phyloP scores from a whole-genome alignment of 306 rosid genomes.

The Fragaria ananassa region DNA sequence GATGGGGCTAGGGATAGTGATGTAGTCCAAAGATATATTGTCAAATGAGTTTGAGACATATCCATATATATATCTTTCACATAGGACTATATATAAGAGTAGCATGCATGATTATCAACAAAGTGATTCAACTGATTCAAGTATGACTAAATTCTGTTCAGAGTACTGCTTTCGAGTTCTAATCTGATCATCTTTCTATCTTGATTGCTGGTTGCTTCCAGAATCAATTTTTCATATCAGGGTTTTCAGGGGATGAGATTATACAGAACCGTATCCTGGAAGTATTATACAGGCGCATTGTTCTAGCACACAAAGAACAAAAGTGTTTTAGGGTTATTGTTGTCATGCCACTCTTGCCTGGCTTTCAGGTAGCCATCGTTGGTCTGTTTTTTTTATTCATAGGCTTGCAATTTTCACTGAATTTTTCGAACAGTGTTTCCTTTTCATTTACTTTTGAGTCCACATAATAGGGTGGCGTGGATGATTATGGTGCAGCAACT shows the following conservation, averaged over 20 bases:
- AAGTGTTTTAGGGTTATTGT: slow-evolving; percentile 41
- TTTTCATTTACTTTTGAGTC: background rate
- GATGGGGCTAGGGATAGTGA: background rate
- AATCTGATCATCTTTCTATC: background rate
- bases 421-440: background rate
- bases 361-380: slow-evolving; percentile 39
- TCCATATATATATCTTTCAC: background rate
- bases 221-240: slow-evolving; percentile 56
- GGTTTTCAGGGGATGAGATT: slow-evolving; percentile 40
- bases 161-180: background rate
- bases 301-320: slow-evolving; percentile 38
- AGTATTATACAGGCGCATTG: slow-evolving; percentile 36
- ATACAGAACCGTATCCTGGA: slow-evolving; percentile 45
- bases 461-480: slow-evolving; percentile 43
- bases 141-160: background rate
- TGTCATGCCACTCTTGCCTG: slow-evolving; percentile 50
- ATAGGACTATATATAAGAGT: background rate
- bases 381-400: background rate
- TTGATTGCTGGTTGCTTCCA: slow-evolving; percentile 24
- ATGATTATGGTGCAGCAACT: slow-evolving; percentile 51
- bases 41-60: background rate
- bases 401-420: background rate
- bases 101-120: background rate
- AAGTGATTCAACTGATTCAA: no score
- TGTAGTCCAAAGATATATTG: background rate